A percentile compares a stretch with the other conserved stretches of the same genome.
phyloP scores from a whole-genome alignment of 73 alveolate genomes.

The Tetrahymena thermophila region DNA sequence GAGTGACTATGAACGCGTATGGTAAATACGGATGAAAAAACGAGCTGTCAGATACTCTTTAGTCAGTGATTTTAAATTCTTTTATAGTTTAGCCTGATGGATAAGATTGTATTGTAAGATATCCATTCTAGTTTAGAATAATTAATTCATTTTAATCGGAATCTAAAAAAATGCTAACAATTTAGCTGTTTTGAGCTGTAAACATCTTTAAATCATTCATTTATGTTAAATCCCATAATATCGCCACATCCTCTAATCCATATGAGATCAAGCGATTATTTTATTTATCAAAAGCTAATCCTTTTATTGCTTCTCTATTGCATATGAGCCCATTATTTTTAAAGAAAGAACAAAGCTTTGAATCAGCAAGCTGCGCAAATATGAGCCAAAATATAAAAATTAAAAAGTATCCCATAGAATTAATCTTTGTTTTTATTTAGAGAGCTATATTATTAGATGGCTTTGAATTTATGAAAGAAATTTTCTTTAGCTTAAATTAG shows the following conservation, averaged over 20 bases:
- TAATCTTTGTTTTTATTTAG: background rate
- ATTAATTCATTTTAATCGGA: background rate
- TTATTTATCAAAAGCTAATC: background rate
- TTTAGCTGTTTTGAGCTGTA: background rate
- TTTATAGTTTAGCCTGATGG: background rate
- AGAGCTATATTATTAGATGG: background rate
- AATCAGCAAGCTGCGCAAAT: background rate
- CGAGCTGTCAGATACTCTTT: background rate
- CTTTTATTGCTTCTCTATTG: background rate
- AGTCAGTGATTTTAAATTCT: background rate
- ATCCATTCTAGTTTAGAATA: background rate
- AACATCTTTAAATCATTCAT: background rate
- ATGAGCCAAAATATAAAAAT: background rate
- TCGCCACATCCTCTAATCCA: background rate
- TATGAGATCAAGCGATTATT: background rate
- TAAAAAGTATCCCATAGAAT: background rate
- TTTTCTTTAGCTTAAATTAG: background rate
- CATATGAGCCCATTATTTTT: background rate
- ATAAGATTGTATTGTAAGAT: background rate
- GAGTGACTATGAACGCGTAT: background rate
- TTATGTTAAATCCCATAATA: background rate
- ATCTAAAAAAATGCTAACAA: background rate
- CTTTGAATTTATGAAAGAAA: background rate
- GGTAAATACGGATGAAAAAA: background rate
- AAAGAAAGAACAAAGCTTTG: background rate